Base-by-base conservation (phyloP, 2,329 filamentous ascomycete species). In the Cadophora sp. region DNA sequence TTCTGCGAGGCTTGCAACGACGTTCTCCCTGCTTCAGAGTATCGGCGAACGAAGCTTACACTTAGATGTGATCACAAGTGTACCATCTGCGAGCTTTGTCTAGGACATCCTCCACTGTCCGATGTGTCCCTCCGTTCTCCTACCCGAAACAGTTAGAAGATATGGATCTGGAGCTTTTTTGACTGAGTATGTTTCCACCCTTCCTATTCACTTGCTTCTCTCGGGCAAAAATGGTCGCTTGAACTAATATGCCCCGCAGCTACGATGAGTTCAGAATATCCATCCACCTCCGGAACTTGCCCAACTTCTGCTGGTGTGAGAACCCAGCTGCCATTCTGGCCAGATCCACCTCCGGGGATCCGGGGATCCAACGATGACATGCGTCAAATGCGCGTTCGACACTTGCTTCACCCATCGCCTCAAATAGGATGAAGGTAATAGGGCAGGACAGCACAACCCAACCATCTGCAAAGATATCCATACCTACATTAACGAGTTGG, bases 241-340 rank as follows among this genome's bases (percentile, higher is more conserved):
- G 27, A 30, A 43, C 39, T 43, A 18, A 43, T 43, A 43, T 43
- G 8, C 11, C 16, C 16, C 8, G 39, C 16, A 43, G 39, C 16
- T 43, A 43, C 3, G 39, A 43, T 14, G 39, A 18, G 11, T 43
- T 43, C 13, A 14, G 39, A 43, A 9, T 43, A 4, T 43, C 39
- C 11, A 14, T 18, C 5, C n/a, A 33, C 18, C 24, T 60, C 27
- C n/a, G 41, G 1, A 7, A 47, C 58, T 16, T 27, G 24, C 41
- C 36, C 14, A 60, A 60, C n/a, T 60, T 60, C 41, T 22, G 39
- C 36, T 60, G 58, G 58, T 60, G 58, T 16, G 30, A 39, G 14
- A 60, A 60, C 58, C 20, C 8, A 3, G 33, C n/a, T 47, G 58
- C 7, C 14, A 27, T n/a, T 43, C 43, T 5, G 58, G 58, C 4